A percentile compares a stretch with the other conserved stretches of the same genome.
Evolutionary conservation across 305 asterid species (phyloP).

Genomic region (Petunia hybrid): DNA sequence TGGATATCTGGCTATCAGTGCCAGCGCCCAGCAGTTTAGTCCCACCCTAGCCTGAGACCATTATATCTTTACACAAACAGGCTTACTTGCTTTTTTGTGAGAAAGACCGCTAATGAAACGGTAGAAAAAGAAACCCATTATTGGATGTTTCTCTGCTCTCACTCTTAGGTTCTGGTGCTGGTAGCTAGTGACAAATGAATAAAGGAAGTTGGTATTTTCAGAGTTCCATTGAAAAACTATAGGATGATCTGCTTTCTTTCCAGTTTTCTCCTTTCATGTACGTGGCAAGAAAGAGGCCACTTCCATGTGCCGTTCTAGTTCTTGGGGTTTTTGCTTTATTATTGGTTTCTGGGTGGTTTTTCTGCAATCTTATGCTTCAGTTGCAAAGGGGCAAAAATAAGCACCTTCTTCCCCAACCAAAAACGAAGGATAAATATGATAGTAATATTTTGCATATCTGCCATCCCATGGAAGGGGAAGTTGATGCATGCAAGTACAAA

Average conservation of each 20-base stretch:
- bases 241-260: neutral
- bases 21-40: neutral
- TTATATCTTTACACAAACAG: neutral
- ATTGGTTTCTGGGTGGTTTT: conserved; percentile 7
- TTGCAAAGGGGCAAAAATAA: neutral
- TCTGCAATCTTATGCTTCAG: neutral
- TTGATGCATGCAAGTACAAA: neutral
- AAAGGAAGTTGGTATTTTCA: neutral
- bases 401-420: neutral
- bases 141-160: too few species aligned
- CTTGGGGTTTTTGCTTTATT: neutral
- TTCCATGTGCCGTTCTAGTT: neutral
- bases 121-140: conserved; percentile 18
- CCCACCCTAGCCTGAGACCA: conserved; percentile 5
- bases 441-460: neutral
- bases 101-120: conserved; percentile 15
- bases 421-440: conserved; percentile 15
- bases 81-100: neutral
- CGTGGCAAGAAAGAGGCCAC: conserved; percentile 6
- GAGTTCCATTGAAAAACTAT: conserved; percentile 14
- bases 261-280: neutral
- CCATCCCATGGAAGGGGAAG: neutral
- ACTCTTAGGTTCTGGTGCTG: conserved; percentile 27
- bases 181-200: conserved; percentile 10
- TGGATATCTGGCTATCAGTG: too few species aligned